Evolutionary conservation across 768 basidiomycete species (phyloP), one percentile per base, ranked within the genome.

Genomic region (Kwoniella sp.): DNA sequence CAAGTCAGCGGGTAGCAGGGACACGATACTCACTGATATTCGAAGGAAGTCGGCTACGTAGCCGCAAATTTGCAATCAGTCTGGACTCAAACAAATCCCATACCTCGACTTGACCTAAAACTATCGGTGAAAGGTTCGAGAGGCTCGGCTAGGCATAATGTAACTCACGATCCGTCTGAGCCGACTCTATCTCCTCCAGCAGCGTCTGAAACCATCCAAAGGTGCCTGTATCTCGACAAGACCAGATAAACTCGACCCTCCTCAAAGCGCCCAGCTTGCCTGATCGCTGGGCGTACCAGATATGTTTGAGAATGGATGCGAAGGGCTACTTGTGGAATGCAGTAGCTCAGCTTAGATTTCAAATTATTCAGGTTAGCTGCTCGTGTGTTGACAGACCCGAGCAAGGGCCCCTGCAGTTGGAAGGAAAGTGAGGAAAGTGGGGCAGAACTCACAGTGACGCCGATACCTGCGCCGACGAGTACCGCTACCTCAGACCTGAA

Each of bases 191-290:
- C 77, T 92, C 88, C 73, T 89, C 88, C 64, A 96, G 83, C 56
- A 96, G 82, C 65, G 85, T 87, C 79, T 94, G 91, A 86, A 97
- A 95, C 93, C 93, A 96, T 71, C 91, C 92, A 73, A 96, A 92
- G n/a, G 90, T 90, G n/a, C 91, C 91, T 19, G 73, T 68, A 36
- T 71, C 73, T 25, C 67, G 52, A 55, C 72, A 74, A 8, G 63
- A 64, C 93, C 92, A 95, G 82, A 95, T 90, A 81, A 95, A 94
- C 72, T 95, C 91, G 62, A 96, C 94, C 47, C 90, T 86, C 56
- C 88, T 87, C 60, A 97, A 86, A 29, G 87, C 85, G 30, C 90
- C 90, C 36, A 94, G 82, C 63, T 86, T 84, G 46, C 88, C 88
- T 60, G 84, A 85, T 81, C 86, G 87, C 80, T 94, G 92, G 70